Evolutionary conservation across 2,329 filamentous ascomycete genomes (phyloP), one percentile per base, ranked within the genome.

Genomic region (Pyrenophora tritici-repentis): DNA sequence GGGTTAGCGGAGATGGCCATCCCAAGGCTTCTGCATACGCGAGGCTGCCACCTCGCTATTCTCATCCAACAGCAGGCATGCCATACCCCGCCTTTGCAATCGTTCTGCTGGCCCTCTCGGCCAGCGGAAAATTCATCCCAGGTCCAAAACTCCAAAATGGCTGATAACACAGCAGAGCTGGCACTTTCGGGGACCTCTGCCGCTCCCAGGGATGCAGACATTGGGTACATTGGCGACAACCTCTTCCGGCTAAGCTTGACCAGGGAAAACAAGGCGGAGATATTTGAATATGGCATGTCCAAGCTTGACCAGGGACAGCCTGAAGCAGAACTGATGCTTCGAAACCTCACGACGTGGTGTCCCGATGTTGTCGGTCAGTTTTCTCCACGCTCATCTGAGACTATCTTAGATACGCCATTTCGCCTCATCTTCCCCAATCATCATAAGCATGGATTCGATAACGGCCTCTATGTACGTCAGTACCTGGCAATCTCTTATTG

Each of bases 401-500:
- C 55, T 1, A 43, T 60, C 9, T 14, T 58, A 4, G 37, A 53
- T 14, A 58, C 55, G 3, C 52, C 56, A 0, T 62, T 62, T n/a
- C 59, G 59, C 10, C 50, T 62, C 2, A 33, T 60, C n/a, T 62
- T 47, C 16, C 54, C 55, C 1, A 47, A 49, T 9, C 22, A 37
- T 3, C 45, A 41, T 3, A 33, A 47, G 3, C 6, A 16, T 12
- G 46, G 49, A 4, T 60, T 56, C 29, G 24, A 60, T 1, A 50
- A 58, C 9, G 55, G 41, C 9, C 22, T 58, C 0, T 56, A 56
- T 29, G 52, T 56, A 5, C 54, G 59, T 9, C 59, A 62, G 12
- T 60, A 58, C 24, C 33, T 58, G 35, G 57, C 57, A 3, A 47
- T 62, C 16, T 62, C 59, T 1, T 62, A 60, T 32, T 62, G 59